Percentiles rank a stretch among this genome's conserved stretches.
These are phyloP conservation scores for Bonia amplexicaulis DNA, from an alignment of 176 grass and related monocot genomes.

Conservation along the genomic window DNA sequence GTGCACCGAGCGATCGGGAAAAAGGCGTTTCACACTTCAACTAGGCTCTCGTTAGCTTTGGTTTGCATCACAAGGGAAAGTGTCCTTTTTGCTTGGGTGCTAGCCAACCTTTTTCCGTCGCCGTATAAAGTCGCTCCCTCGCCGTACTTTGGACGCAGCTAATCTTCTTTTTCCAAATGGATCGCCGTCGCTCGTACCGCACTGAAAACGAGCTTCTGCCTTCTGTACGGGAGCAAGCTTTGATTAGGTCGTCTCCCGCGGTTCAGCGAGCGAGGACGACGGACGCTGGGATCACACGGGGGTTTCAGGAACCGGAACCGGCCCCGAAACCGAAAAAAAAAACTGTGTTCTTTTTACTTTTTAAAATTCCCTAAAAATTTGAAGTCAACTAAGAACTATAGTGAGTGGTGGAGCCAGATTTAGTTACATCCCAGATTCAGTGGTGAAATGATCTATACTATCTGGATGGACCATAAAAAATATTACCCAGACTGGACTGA, in stretches of 20 bases:
- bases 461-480: too few species aligned
- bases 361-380: not conserved
- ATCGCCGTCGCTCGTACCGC: not conserved
- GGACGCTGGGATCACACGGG: too few species aligned
- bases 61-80: not conserved
- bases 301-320: not conserved
- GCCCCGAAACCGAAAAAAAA: too few species aligned
- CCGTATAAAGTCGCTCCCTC: not conserved
- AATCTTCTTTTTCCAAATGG: not conserved
- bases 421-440: too few species aligned
- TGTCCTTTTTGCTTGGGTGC: conserved; percentile 17
- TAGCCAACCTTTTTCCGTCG: not conserved
- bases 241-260: not conserved
- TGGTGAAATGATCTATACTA: too few species aligned
- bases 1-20: not conserved
- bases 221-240: not conserved
- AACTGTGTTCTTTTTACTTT: not conserved
- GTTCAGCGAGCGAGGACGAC: not conserved
- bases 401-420: too few species aligned
- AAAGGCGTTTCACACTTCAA: not conserved
- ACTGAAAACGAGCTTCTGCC: not conserved
- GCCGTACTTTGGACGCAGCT: not conserved
- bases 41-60: not conserved
- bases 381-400: not conserved
- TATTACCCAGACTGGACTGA: too few species aligned